phyloP scores from a whole-genome alignment of 1,284 basidiomycete species.

The Leucoagaricus sp. region DNA sequence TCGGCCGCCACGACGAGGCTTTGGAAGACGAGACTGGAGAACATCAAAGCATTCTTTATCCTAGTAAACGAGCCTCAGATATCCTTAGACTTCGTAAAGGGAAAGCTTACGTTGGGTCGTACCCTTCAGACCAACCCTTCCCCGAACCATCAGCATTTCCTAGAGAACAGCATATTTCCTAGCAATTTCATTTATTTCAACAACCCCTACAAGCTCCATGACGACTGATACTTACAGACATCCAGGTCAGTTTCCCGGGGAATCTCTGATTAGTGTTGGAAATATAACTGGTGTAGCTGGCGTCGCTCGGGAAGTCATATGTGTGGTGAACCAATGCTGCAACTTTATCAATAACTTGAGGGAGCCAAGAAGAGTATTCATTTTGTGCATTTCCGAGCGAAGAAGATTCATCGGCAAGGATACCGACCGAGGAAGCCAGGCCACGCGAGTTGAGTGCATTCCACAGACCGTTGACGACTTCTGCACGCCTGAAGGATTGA shows the following conservation, averaged over 20 bases:
- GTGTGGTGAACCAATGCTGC: conserved; percentile 38
- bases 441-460: conserved; percentile 30
- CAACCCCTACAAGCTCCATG: not conserved
- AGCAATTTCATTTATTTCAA: not conserved
- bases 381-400: conserved; percentile 27
- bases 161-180: conserved; percentile 40
- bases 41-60: conserved; percentile 40
- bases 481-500: conserved; percentile 30
- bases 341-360: conserved; percentile 33
- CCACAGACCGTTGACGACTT: conserved; percentile 36
- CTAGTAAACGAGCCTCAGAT: conserved; percentile 18
- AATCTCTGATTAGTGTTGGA: conserved; percentile 24
- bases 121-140: conserved; percentile 33
- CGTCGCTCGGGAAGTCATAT: conserved; percentile 39
- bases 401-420: conserved; percentile 38
- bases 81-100: not conserved
- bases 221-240: conserved; percentile 30
- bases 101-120: conserved; percentile 36
- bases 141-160: conserved; percentile 36
- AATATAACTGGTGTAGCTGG: conserved; percentile 31
- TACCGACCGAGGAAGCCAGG: conserved; percentile 32
- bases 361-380: conserved; percentile 36
- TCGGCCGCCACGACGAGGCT: conserved; percentile 36
- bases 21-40: conserved; percentile 38
- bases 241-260: conserved; percentile 36